Evolutionary conservation across 2,329 filamentous ascomycete species (phyloP).

Genomic region (Xylaria sp.): DNA sequence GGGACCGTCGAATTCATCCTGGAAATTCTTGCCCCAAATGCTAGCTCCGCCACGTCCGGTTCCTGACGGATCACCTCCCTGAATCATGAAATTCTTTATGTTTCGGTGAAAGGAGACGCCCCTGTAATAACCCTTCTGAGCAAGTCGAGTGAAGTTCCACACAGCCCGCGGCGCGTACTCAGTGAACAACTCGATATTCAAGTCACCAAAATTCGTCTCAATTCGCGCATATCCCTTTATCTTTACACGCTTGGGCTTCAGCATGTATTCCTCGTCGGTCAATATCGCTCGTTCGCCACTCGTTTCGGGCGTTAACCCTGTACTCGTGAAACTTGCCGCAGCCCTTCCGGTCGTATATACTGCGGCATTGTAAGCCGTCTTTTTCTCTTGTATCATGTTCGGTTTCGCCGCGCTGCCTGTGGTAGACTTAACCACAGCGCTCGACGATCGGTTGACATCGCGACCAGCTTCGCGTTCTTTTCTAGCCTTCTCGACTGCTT

Average conservation of each 20-base stretch:
- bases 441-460: conserved; percentile 51
- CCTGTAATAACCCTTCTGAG: conserved; percentile 86
- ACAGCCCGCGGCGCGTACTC: conserved; percentile 90
- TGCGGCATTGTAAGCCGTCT: conserved; percentile 75
- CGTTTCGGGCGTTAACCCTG: conserved; percentile 86
- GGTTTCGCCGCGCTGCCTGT: conserved; percentile 32
- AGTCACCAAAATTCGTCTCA: conserved; percentile 74
- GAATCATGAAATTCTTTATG: conserved; percentile 95
- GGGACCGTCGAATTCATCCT: conserved; percentile 88
- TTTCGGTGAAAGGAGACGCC: conserved; percentile 84
- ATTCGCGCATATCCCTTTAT: conserved; percentile 88
- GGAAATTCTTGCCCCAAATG: conserved; percentile 91
- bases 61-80: conserved; percentile 89
- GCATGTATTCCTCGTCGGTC: conserved; percentile 93
- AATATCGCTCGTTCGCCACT: conserved; percentile 80
- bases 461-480: conserved; percentile 61
- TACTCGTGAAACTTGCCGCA: conserved; percentile 92
- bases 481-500: conserved; percentile 86
- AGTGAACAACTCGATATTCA: conserved; percentile 85
- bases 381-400: conserved; percentile 51
- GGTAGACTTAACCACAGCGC: conserved; percentile 37
- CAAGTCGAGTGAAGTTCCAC: conserved; percentile 90
- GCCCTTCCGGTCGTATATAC: conserved; percentile 85
- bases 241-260: conserved; percentile 84
- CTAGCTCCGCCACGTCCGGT: conserved; percentile 86